These are phyloP conservation scores for Herpomyces periplanetae DNA, from an alignment of 2,329 filamentous ascomycete genomes.

Conservation along the genomic window DNA sequence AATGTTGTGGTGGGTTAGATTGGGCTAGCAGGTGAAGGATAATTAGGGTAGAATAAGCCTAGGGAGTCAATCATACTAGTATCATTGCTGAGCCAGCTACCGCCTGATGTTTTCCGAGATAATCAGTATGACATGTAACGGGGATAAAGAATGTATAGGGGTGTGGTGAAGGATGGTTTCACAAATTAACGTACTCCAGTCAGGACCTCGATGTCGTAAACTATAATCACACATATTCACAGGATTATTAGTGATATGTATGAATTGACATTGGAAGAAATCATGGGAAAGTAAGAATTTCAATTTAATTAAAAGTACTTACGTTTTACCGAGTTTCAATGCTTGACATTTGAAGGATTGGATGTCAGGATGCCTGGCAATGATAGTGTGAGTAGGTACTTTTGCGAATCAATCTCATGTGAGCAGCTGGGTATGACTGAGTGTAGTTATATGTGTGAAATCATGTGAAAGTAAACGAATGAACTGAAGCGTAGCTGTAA, in stretches of 20 bases:
- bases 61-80: constrained; percentile 23
- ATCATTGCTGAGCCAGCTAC: constrained; percentile 53
- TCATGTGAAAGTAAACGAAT: constrained; percentile 8
- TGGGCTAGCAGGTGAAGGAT: background rate
- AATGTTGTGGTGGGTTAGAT: constrained; percentile 2
- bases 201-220: constrained; percentile 74
- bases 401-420: constrained; percentile 1
- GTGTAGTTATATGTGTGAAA: constrained; percentile 3
- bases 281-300: constrained; percentile 1
- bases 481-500: constrained; percentile 5
- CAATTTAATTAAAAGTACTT: constrained; percentile 11
- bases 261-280: constrained; percentile 5
- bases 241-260: constrained; percentile 6
- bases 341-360: constrained; percentile 84
- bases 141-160: constrained; percentile 6
- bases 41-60: constrained; percentile 3
- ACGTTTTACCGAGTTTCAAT: constrained; percentile 75
- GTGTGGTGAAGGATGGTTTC: too few species aligned
- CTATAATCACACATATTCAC: constrained; percentile 13
- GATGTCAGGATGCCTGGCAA: constrained; percentile 40
- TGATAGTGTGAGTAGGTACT: constrained; percentile 4
- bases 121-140: constrained; percentile 2
- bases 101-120: constrained; percentile 15
- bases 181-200: constrained; percentile 99
- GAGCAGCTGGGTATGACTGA: constrained; percentile 3